Evolutionary conservation across 192 early-diverging fungal species (phyloP), one percentile per base, ranked within the genome.

Genomic region (Coemansia furcata): DNA sequence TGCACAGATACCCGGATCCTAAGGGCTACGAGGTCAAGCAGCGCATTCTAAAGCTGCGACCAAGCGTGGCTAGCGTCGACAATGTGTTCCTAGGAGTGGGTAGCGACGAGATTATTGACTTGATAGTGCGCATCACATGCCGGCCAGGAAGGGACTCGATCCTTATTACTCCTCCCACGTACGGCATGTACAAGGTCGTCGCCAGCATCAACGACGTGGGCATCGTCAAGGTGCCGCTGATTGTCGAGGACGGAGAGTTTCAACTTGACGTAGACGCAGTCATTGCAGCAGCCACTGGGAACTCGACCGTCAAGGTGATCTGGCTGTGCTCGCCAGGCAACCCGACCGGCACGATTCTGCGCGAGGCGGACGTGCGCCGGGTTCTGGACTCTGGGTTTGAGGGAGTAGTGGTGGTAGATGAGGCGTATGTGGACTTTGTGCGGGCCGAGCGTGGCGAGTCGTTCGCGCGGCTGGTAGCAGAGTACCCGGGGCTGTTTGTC

Each of bases 301-400:
- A 98, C 67, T 87, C 90, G 9, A 60, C 86, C 6, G 90, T 98
- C 77, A 98, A 99, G 78, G 61, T 98, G 6, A 84, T 97, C 52
- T 96, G 97, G 78, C 86, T 99, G 64, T 99, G 98, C 78, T 97
- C 94, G 26, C 98, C 98, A 29, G 98, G 98, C 65, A 99, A 99
- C 80, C 98, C 98, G 14, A 99, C 98, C 1, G 95, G 95, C 36
- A 95, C 95, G 17, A 74, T 83, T 14, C 79, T 99, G 54, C 66
- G 67, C 32, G 84, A 91, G 61, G 84, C 82, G 11, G 91, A 91
- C 26, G 73, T 83, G 66, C 76, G 73, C 26, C 68, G 65, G 35
- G 62, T 83, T 38, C 73, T 83, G 4, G 77, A 78, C 29, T 75
- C 72, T 10, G 76, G 44, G 43, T 95, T 85, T 76, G 85, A 85